Base-by-base conservation (phyloP, 78 protist genomes). In the Creolimax fragrantissima region DNA sequence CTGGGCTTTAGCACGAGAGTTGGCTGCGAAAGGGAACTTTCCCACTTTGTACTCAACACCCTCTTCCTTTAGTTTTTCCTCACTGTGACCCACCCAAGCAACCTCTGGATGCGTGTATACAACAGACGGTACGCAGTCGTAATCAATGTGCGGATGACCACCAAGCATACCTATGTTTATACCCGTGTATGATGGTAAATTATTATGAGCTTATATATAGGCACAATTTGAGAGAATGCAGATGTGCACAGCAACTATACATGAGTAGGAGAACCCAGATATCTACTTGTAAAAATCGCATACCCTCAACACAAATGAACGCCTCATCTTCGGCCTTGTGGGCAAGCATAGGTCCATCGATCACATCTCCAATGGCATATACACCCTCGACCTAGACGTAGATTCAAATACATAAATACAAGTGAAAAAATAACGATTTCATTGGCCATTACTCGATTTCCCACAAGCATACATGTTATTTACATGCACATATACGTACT, bases 41-140 rank as follows among this genome's bases (percentile, higher is more conserved):
- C 99, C 99, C 32, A 93, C 94, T 24, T 81, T 83, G 94, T 93
- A 97, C 85, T 93, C 94, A 89, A 95, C 45, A 11, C 97, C 97
- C 5, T 83, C 97, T 41, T 41, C 97, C 95, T 94, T 95, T 93
- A 97, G 95, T 92, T 98, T 96, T 93, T 98, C 98, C 95, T 98
- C 99, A 32, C 95, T 98, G 96, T 95, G 93, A 45, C 99, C 99
- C 3, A 99, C 99, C 95, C 96, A 94, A 3, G 99, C 99, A 4
- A 99, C 98, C 95, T 99, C 99, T 5, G 99, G 99, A 84, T 93
- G 94, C 43, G 99, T 99, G 98, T 99, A 99, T 90, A 99, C 95
- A 45, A 99, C 99, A 7, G 94, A 92, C 17, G 99, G 99, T 91
- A 99, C 98, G 45, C 98, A 94, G 94, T 96, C 95, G 96, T 99